phyloP scores from a whole-genome alignment of 148 eudicot species.

The Persicaria tinctoria region DNA sequence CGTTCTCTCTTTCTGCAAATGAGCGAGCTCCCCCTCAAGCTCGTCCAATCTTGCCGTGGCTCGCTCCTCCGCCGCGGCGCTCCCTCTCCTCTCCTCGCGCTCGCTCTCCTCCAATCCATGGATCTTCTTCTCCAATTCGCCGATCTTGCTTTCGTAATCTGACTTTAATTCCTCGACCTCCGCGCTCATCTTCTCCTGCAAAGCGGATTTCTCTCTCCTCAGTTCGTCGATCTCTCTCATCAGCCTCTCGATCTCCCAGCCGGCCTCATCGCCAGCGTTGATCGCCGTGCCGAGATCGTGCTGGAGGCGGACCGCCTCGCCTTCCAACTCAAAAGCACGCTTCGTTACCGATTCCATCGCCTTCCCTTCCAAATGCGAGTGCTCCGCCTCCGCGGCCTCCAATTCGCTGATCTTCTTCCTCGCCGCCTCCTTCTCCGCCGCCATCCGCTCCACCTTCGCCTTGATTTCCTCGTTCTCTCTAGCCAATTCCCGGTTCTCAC shows the following conservation, averaged over 20 bases:
- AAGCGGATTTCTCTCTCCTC: background rate
- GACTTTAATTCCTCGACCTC: background rate
- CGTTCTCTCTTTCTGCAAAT: constrained; percentile 2
- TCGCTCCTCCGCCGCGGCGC: background rate
- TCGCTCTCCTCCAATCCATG: background rate
- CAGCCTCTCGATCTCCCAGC: constrained; percentile 15
- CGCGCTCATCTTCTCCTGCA: background rate
- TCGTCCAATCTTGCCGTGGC: constrained; percentile 3
- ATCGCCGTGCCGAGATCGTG: constrained; percentile 33
- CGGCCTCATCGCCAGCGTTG: constrained; percentile 24
- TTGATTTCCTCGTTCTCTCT: constrained; percentile 23
- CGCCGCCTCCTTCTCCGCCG: background rate
- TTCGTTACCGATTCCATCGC: constrained; percentile 30
- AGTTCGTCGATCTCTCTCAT: background rate
- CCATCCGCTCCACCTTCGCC: constrained; percentile 7
- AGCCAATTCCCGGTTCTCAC: constrained; percentile 1
- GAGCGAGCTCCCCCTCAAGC: background rate
- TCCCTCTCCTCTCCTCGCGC: background rate
- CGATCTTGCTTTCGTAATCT: constrained; percentile 2
- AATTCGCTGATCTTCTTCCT: background rate
- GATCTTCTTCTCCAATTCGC: constrained; percentile 7
- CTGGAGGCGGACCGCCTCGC: constrained; percentile 35
- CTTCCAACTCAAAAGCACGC: constrained; percentile 32
- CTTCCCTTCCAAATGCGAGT: constrained; percentile 22
- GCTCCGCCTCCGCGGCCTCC: constrained; percentile 11